These are phyloP conservation scores for Rhodotorula sp. DNA, from an alignment of 1,284 basidiomycete genomes.

Conservation along the genomic window DNA sequence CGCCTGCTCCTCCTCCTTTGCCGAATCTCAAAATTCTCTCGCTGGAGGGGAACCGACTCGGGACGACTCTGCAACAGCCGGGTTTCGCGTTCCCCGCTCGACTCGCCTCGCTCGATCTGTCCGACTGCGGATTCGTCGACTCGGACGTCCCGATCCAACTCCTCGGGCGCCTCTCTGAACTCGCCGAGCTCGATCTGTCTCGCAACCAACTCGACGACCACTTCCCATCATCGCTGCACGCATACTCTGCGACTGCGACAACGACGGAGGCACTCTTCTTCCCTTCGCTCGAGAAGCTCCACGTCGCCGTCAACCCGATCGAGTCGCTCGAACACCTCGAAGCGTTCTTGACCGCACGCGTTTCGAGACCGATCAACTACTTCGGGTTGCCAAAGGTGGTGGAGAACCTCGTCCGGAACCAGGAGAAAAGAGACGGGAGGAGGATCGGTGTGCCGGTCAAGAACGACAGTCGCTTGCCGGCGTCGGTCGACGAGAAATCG, in stretches of 20 bases:
- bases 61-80: not conserved
- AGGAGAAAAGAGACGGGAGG: not conserved
- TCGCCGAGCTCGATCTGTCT: constrained; percentile 22
- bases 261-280: not conserved
- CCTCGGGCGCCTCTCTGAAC: constrained; percentile 1
- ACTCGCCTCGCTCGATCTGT: constrained; percentile 21
- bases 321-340: constrained; percentile 28
- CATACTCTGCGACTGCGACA: not conserved
- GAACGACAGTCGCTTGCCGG: too few relatives aligned
- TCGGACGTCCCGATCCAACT: constrained; percentile 3
- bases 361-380: constrained; percentile 24
- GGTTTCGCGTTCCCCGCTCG: constrained; percentile 21
- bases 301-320: constrained; percentile 28
- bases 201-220: constrained; percentile 16
- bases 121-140: constrained; percentile 18
- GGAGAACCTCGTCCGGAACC: constrained; percentile 23
- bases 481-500: not conserved
- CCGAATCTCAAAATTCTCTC: constrained; percentile 10
- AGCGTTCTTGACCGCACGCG: constrained; percentile 9
- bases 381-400: constrained; percentile 18
- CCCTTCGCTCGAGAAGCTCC: constrained; percentile 13
- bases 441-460: constrained; percentile 9
- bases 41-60: constrained; percentile 18
- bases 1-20: constrained; percentile 14
- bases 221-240: constrained; percentile 6